phyloP scores from a whole-genome alignment of 2,329 filamentous ascomycete species.

The Cordyceps cateniannulata region DNA sequence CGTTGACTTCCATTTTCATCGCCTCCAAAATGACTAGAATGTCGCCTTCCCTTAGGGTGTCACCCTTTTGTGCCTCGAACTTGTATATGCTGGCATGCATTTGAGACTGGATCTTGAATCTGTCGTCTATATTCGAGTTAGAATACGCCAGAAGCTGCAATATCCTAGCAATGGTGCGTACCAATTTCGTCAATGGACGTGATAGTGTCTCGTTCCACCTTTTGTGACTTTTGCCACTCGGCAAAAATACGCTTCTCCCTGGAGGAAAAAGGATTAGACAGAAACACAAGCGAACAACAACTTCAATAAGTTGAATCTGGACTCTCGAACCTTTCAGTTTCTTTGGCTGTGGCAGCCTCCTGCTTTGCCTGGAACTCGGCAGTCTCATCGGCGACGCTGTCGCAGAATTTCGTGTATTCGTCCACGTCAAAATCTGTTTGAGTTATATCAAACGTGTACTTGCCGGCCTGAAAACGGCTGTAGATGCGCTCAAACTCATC shows the following conservation, averaged over 20 bases:
- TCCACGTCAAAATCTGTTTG: conserved; percentile 24
- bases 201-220: conserved; percentile 15
- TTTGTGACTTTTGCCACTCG: conserved; percentile 24
- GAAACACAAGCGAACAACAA: too few species aligned
- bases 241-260: conserved; percentile 18
- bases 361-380: conserved; percentile 18
- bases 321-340: conserved; percentile 18
- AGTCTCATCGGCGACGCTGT: conserved; percentile 16
- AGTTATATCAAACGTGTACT: conserved; percentile 22
- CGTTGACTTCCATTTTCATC: conserved; percentile 51
- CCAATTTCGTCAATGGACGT: conserved; percentile 14
- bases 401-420: conserved; percentile 20
- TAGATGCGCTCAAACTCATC: conserved; percentile 23
- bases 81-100: conserved; percentile 50
- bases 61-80: conserved; percentile 35
- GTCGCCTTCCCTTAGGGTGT: conserved; percentile 34
- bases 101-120: conserved; percentile 32
- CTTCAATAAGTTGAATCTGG: neutral
- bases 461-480: conserved; percentile 22
- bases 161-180: neutral
- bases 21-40: conserved; percentile 43
- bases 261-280: neutral
- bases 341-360: conserved; percentile 15
- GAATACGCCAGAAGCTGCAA: neutral
- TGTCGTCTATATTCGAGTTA: conserved; percentile 17